phyloP scores from a whole-genome alignment of 1,284 basidiomycete genomes.

The Coniophora puteana region DNA sequence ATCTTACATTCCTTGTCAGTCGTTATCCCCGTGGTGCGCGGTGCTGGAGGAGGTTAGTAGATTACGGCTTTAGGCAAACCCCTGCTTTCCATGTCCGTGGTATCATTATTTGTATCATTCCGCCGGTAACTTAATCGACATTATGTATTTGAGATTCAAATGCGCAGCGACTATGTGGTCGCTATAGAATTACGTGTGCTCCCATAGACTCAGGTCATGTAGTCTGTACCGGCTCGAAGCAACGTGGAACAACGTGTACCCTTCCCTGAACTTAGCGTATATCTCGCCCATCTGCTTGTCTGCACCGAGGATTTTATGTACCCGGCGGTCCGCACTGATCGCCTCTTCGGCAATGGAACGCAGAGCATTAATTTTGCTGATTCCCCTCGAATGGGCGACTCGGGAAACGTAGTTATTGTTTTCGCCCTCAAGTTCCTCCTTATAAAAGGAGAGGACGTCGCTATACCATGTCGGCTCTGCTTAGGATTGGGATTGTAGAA shows the following conservation, averaged over 20 bases:
- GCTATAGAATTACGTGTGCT: background rate
- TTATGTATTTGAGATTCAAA: no score
- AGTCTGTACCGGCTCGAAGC: slow-evolving; percentile 11
- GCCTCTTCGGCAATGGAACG: slow-evolving; percentile 20
- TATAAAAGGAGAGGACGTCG: slow-evolving; percentile 40
- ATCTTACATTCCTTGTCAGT: no score
- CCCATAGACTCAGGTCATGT: slow-evolving; percentile 10
- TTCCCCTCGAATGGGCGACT: slow-evolving; percentile 19
- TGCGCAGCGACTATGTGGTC: no score
- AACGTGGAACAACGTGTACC: slow-evolving; percentile 20
- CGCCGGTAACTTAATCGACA: no score
- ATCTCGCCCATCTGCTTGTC: slow-evolving; percentile 12
- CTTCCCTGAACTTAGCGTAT: slow-evolving; percentile 14
- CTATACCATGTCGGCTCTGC: no score
- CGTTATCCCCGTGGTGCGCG: no score
- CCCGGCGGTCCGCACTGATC: slow-evolving; percentile 13
- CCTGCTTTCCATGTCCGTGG: no score
- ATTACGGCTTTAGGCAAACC: no score
- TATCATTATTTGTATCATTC: no score
- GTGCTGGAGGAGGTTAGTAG: no score
- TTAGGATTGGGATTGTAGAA: no score
- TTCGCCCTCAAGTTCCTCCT: slow-evolving; percentile 34
- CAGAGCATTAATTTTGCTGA: slow-evolving; percentile 22
- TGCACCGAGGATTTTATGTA: slow-evolving; percentile 15
- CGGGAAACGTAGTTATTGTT: slow-evolving; percentile 29